A percentile compares a stretch with the other conserved stretches of the same genome.
Evolutionary conservation across 2,329 filamentous ascomycete species (phyloP).

Genomic region (Diatrype stigma): DNA sequence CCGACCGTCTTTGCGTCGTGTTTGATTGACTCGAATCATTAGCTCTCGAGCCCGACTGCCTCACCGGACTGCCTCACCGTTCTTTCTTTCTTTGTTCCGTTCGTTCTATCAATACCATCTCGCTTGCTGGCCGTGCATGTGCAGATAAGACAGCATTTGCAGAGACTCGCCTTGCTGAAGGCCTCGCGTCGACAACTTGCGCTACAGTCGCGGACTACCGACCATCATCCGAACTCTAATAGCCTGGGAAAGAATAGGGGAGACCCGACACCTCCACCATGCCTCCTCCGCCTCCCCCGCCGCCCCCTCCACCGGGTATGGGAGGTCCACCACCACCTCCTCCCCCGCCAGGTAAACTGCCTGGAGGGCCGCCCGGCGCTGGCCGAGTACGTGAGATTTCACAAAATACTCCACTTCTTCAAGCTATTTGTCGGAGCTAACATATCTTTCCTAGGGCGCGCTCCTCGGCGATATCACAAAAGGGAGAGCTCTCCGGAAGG

Average conservation of each 20-base stretch:
- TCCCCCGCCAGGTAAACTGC: slow-evolving; percentile 60
- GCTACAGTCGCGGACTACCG: neutral
- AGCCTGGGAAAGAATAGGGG: neutral
- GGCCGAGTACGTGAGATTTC: slow-evolving; percentile 55
- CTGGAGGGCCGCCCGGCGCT: slow-evolving; percentile 51
- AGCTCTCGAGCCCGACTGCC: too few relatives aligned
- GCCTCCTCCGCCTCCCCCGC: slow-evolving; percentile 64
- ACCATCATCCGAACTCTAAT: neutral
- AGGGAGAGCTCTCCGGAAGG: slow-evolving; percentile 75
- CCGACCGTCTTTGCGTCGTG: too few relatives aligned
- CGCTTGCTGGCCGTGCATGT: neutral
- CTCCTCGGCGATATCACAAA: slow-evolving; percentile 85
- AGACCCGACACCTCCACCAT: slow-evolving; percentile 23
- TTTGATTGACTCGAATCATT: too few relatives aligned
- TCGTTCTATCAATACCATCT: too few relatives aligned
- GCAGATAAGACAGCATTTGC: neutral
- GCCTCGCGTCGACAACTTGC: neutral
- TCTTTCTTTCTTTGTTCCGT: too few relatives aligned
- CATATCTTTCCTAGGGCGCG: slow-evolving; percentile 58
- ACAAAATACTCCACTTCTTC: neutral
- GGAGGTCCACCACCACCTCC: slow-evolving; percentile 62
- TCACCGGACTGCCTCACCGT: too few relatives aligned
- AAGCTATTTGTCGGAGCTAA: slow-evolving; percentile 13
- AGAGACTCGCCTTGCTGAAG: neutral
- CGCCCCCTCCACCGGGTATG: slow-evolving; percentile 54